A percentile compares a stretch with the other conserved stretches of the same genome.
Conservation (phyloP, 257 asterid species). For the Penstemon newberryi region DNA sequence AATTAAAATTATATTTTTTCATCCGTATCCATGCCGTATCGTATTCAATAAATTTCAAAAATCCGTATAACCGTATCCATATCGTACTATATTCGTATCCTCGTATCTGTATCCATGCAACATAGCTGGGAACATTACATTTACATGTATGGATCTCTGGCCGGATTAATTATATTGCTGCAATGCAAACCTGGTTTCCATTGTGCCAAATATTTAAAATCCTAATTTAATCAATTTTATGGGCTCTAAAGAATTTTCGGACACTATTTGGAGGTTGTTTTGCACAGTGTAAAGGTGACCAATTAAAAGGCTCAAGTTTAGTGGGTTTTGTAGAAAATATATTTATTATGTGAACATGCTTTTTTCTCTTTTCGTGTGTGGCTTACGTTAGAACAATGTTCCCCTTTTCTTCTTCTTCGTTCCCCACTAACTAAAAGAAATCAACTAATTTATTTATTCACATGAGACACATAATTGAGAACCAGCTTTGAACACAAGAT, state of each 20-base stretch:
- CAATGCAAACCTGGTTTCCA: background rate
- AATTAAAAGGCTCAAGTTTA: constrained; percentile 3
- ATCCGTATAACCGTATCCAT: too few relatives aligned
- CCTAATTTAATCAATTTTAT: background rate
- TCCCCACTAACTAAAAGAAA: constrained; percentile 23
- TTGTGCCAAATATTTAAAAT: background rate
- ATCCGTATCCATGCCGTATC: too few relatives aligned
- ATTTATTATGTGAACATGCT: background rate
- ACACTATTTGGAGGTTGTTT: constrained; percentile 5
- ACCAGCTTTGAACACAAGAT: background rate
- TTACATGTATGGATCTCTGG: background rate
- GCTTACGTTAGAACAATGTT: constrained; percentile 27
- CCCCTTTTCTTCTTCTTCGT: background rate
- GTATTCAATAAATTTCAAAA: too few relatives aligned
- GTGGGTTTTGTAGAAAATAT: constrained; percentile 21
- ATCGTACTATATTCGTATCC: too few relatives aligned
- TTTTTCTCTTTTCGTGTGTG: constrained; percentile 7
- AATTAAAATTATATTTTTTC: too few relatives aligned
- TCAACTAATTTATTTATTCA: background rate
- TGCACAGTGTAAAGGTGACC: background rate
- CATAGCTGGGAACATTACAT: background rate
- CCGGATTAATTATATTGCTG: background rate
- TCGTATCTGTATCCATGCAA: too few relatives aligned
- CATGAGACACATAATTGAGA: background rate
- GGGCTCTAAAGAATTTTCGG: background rate